Conservation (phyloP, 2,329 filamentous ascomycete species). For the Phyllosticta citribraziliensis region DNA sequence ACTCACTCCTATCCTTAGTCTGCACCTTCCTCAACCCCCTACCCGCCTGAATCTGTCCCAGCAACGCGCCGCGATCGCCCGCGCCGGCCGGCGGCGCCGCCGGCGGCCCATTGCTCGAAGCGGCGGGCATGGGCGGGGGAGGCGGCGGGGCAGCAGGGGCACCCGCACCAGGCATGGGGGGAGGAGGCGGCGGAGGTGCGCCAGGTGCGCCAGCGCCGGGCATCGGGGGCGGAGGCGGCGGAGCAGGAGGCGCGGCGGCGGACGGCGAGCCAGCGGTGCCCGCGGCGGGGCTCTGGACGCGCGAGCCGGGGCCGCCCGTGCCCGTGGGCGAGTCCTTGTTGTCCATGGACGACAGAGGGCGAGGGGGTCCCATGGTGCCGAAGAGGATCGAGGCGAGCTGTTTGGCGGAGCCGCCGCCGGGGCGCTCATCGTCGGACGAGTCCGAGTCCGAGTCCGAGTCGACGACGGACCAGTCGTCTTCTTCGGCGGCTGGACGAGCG, state of each 20-base stretch:
- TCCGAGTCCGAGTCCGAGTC: conserved; percentile 66
- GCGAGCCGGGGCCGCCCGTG: conserved; percentile 23
- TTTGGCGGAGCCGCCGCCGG: conserved; percentile 74
- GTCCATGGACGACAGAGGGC: conserved; percentile 74
- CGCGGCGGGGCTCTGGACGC: conserved; percentile 33
- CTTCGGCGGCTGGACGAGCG: conserved; percentile 41
- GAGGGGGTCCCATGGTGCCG: conserved; percentile 89
- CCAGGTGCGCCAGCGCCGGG: conserved; percentile 15
- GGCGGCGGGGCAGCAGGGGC: conserved; percentile 22
- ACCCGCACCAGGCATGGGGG: conserved; percentile 31
- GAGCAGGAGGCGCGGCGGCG: conserved; percentile 42
- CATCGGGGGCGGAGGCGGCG: conserved; percentile 27
- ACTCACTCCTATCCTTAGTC: conserved; percentile 75
- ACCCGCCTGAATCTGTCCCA: conserved; percentile 77
- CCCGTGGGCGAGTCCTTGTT: conserved; percentile 48
- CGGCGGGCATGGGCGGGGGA: conserved; percentile 25
- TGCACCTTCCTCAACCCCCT: conserved; percentile 73
- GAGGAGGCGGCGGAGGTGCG: conserved; percentile 39
- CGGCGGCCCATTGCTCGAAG: conserved; percentile 36
- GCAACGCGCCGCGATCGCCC: conserved; percentile 47
- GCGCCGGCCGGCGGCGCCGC: conserved; percentile 26
- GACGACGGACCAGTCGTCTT: conserved; percentile 73
- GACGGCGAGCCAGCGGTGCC: conserved; percentile 31
- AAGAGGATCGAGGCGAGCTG: conserved; percentile 92
- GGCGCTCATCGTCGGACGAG: conserved; percentile 63